Evolutionary conservation across 176 grass and related monocot species (phyloP).

Genomic region (Lolium rigidum): DNA sequence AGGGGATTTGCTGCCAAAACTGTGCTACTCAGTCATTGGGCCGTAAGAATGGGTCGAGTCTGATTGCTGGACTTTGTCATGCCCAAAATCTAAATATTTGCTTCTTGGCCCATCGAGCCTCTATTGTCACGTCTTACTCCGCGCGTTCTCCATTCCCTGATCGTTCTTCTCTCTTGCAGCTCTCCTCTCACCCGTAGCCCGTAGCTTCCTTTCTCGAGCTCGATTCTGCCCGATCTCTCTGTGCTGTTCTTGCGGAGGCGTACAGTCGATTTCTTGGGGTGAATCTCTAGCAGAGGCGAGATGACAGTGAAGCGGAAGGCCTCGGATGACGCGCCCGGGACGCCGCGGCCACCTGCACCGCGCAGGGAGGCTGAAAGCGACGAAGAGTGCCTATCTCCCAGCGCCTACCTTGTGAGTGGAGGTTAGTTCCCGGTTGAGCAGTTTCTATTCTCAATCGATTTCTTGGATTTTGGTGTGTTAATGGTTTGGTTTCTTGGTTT

Average conservation of each 20-base stretch:
- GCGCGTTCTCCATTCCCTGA: neutral
- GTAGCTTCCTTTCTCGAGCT: neutral
- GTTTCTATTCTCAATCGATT: neutral
- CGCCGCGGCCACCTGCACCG: neutral
- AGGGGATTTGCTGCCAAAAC: no score
- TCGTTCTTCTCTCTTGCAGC: neutral
- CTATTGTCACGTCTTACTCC: neutral
- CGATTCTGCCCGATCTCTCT: neutral
- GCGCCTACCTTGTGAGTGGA: neutral
- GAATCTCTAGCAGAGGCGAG: neutral
- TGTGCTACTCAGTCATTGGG: neutral
- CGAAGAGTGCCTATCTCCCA: neutral
- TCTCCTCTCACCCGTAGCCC: neutral
- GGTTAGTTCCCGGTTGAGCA: neutral
- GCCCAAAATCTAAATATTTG: neutral
- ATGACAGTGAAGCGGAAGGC: neutral
- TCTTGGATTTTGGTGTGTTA: neutral
- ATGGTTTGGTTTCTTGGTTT: conserved; percentile 6
- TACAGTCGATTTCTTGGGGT: neutral
- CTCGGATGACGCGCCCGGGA: neutral
- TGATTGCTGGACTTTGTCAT: neutral
- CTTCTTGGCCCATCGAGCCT: neutral
- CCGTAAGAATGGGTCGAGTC: neutral
- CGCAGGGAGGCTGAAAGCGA: neutral
- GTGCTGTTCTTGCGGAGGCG: neutral